phyloP scores from a whole-genome alignment of 1,284 basidiomycete genomes.

The Papiliotrema laurentii region DNA sequence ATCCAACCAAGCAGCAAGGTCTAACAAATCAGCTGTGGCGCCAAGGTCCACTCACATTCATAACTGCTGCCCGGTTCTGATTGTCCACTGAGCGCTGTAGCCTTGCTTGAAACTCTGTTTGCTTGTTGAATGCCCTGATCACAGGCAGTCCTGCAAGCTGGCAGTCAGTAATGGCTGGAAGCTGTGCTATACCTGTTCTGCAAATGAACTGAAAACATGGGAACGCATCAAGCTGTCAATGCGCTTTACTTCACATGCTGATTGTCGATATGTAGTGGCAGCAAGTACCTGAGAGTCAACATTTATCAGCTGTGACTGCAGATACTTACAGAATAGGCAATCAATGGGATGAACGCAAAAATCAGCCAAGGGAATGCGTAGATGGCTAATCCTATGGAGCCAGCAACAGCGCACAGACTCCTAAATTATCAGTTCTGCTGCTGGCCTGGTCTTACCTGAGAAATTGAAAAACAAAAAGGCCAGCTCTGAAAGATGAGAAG shows the following conservation, averaged over 20 bases:
- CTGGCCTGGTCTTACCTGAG: too few species aligned
- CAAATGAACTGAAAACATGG: constrained; percentile 34
- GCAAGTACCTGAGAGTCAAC: constrained; percentile 16
- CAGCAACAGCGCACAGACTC: too few species aligned
- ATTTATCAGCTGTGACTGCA: too few species aligned
- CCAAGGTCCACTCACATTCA: too few species aligned
- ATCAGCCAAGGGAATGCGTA: constrained; percentile 27
- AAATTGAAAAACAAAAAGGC: too few species aligned
- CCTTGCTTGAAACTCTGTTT: constrained; percentile 17
- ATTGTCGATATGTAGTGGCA: constrained; percentile 30
- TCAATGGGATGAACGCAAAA: constrained; percentile 9
- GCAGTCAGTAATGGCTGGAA: not conserved
- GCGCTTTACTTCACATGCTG: constrained; percentile 37
- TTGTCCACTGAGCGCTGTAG: constrained; percentile 24
- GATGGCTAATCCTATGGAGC: constrained; percentile 23
- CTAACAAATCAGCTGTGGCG: too few species aligned
- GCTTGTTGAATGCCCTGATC: constrained; percentile 31
- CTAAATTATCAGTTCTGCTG: too few species aligned
- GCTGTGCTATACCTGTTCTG: constrained; percentile 27
- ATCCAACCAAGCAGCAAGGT: too few species aligned
- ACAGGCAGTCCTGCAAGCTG: constrained; percentile 28
- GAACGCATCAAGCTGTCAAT: constrained; percentile 35
- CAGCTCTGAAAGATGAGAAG: too few species aligned
- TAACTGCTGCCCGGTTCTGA: too few species aligned
- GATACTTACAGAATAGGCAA: not conserved